phyloP scores from a whole-genome alignment of 768 basidiomycete genomes.

The Wakefieldia striispora region DNA sequence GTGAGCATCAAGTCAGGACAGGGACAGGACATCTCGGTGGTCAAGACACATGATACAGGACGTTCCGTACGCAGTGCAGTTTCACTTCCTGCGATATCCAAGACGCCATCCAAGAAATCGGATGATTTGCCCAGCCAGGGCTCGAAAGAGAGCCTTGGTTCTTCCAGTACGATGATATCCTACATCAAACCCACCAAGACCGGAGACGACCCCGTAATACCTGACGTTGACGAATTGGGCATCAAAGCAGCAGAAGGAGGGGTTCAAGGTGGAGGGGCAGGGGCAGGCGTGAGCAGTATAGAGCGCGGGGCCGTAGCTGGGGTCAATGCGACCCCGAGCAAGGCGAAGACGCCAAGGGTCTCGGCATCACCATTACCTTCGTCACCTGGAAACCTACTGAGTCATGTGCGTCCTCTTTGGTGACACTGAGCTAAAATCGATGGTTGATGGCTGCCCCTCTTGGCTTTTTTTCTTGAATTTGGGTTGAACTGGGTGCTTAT shows the following conservation, averaged over 20 bases:
- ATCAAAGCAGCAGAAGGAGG: conserved; percentile 45
- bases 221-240: conserved; percentile 40
- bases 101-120: conserved; percentile 27
- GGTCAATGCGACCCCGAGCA: conserved; percentile 9
- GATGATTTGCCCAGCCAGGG: conserved; percentile 23
- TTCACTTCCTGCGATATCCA: conserved; percentile 38
- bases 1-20: conserved; percentile 22
- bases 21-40: conserved; percentile 18
- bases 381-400: conserved; percentile 63
- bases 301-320: conserved; percentile 22
- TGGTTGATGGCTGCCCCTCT: conserved; percentile 39
- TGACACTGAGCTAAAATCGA: conserved; percentile 46
- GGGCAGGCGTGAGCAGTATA: conserved; percentile 2
- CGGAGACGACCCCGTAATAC: conserved; percentile 39
- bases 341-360: conserved; percentile 23
- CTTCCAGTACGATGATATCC: conserved; percentile 73
- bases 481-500: conserved; percentile 21
- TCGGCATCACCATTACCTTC: conserved; percentile 34
- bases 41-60: conserved; percentile 33
- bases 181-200: conserved; percentile 52
- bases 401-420: conserved; percentile 86
- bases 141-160: conserved; percentile 51
- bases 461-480: conserved; percentile 8
- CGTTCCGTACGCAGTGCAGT: conserved; percentile 40
- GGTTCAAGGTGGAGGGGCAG: conserved; percentile 30